Evolutionary conservation across 805 yeast genomes (phyloP), one percentile per base, ranked within the genome.

Genomic region (Blastobotrys peoriensis): DNA sequence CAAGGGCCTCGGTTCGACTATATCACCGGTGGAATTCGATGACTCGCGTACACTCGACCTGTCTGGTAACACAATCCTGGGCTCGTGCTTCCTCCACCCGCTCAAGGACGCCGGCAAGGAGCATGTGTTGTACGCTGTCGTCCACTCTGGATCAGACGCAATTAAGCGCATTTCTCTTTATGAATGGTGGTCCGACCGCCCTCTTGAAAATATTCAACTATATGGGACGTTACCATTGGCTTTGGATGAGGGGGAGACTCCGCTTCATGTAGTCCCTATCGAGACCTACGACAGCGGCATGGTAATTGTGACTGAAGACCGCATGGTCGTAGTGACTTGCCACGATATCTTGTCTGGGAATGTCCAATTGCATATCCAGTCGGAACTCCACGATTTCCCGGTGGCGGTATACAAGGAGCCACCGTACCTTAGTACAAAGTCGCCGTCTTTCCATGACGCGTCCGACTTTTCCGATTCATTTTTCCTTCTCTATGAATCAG

Each of bases 291-390:
- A 71, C 18, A 57, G 64, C 5, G 59, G 62, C 13, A 59, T 67
- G 8, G 70, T 74, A 25, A 54, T 75, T 17, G 65, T 71, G 46
- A 66, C 74, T 4, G 55, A 59, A 42, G 62, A 64, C 16, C 51
- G 60, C 2, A 60, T 75, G 3, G 53, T 63, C 3, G 46, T 71
- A 0, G 60, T 74, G 2, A 63, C 69, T 3, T 56, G 70, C 3
- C 74, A 72, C 47, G 70, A 73, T 40, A 68, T 76, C 2, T 55
- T 72, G 17, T 71, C 78, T 3, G 80, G 75, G 0, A 71, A 71
- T 40, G 65, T 67, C 42, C 55, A 64, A 21, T 71, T 73, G 45
- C 44, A 50, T 1, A 3, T 35, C 28, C 49, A 51, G 34, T 38
- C 53, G 49, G 56, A 36, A 40, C 17, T 23, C 48, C 1, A 8